Percentiles rank a stretch among this genome's conserved stretches.
Conservation (phyloP, 768 basidiomycete species). For the Auriscalpium vulgare region DNA sequence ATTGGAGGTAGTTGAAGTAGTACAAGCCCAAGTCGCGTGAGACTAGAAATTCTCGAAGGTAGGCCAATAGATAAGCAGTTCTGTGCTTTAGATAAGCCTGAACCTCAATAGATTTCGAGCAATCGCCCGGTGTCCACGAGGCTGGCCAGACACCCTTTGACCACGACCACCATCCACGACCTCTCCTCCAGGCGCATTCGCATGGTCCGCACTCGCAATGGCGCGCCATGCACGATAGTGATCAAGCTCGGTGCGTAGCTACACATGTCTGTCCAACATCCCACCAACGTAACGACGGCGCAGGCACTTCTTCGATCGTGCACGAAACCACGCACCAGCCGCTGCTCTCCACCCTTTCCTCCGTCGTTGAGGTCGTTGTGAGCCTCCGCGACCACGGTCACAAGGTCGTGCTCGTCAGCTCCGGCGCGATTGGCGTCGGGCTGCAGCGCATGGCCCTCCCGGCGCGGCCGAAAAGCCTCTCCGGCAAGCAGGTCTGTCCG, state of each 20-base stretch:
- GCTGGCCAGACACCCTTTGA: not conserved
- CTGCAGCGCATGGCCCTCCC: constrained; percentile 84
- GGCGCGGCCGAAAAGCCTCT: constrained; percentile 72
- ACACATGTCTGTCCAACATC: not conserved
- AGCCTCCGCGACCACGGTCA: constrained; percentile 74
- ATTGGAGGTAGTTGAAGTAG: too few relatives aligned
- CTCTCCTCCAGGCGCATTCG: not conserved
- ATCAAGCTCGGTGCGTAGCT: constrained; percentile 25
- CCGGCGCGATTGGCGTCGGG: constrained; percentile 96
- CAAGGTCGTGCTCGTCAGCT: constrained; percentile 91
- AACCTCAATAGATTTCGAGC: not conserved
- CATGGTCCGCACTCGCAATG: constrained; percentile 1
- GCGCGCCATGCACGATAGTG: constrained; percentile 13
- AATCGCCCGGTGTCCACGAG: not conserved
- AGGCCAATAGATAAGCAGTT: too few relatives aligned
- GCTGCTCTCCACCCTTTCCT: constrained; percentile 82
- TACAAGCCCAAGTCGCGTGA: too few relatives aligned
- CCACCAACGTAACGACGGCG: not conserved
- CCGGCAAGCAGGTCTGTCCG: constrained; percentile 80
- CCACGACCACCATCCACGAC: not conserved
- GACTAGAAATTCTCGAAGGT: too few relatives aligned
- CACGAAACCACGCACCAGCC: constrained; percentile 92
- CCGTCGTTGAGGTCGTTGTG: constrained; percentile 86
- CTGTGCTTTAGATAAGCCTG: too few relatives aligned
- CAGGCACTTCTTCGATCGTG: constrained; percentile 95